These are phyloP conservation scores for Trichoderma atrobrunneum DNA, from an alignment of 2,329 filamentous ascomycete species.

Conservation along the genomic window DNA sequence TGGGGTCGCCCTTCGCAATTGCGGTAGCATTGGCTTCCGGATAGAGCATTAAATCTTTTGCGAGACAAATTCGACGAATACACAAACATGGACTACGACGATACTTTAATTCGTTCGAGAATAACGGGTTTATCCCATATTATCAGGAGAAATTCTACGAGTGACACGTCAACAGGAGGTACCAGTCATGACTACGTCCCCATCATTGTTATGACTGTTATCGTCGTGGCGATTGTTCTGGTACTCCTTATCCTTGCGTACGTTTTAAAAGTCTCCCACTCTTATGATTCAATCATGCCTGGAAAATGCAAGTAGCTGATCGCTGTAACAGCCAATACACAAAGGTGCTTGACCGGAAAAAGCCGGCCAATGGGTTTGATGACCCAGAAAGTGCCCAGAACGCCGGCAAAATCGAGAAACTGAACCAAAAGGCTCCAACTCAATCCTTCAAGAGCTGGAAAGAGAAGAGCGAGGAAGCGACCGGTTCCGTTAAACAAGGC, in stretches of 20 bases:
- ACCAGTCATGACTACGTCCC: background rate
- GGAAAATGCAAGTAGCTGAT: background rate
- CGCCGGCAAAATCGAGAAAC: background rate
- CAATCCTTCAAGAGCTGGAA: slow-evolving; percentile 11
- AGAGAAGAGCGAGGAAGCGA: background rate
- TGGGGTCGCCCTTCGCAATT: background rate
- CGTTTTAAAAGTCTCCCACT: background rate
- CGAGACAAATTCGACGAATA: background rate
- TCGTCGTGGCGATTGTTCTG: background rate
- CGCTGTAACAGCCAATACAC: background rate
- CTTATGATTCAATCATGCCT: too few species aligned
- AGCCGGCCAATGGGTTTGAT: background rate
- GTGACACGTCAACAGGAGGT: background rate
- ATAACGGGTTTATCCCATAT: background rate
- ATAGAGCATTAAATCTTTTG: background rate
- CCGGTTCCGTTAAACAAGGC: background rate
- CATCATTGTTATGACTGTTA: background rate
- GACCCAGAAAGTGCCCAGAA: slow-evolving; percentile 3
- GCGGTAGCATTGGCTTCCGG: background rate
- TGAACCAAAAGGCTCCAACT: background rate
- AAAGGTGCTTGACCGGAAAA: background rate
- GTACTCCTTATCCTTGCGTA: slow-evolving; percentile 1
- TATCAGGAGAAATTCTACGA: background rate
- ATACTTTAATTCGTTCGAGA: background rate
- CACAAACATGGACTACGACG: background rate